Percentiles rank a stretch among this genome's conserved stretches.
phyloP scores from a whole-genome alignment of 2,329 filamentous ascomycete genomes.

The Cladobotryum protrusum region DNA sequence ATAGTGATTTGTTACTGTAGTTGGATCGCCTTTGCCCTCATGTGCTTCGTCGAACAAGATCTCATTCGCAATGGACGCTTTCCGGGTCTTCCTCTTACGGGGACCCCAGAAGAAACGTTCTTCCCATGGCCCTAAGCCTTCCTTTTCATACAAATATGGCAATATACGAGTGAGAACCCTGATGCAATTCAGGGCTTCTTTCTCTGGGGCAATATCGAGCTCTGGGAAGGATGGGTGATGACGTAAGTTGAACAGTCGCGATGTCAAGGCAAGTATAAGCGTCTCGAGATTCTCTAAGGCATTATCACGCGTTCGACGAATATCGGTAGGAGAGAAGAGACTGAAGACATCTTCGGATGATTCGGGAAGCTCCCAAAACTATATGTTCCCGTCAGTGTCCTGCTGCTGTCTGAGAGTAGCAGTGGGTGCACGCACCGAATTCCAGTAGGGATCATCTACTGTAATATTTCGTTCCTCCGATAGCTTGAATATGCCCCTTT shows the following conservation, averaged over 20 bases:
- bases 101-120: constrained; percentile 87
- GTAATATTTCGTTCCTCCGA: constrained; percentile 87
- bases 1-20: constrained; percentile 54
- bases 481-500: constrained; percentile 93
- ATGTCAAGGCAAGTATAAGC: constrained; percentile 75
- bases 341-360: constrained; percentile 95
- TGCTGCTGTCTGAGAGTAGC: not conserved
- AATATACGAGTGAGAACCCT: constrained; percentile 82
- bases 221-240: constrained; percentile 90
- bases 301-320: constrained; percentile 79
- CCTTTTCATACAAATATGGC: constrained; percentile 87
- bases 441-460: constrained; percentile 87
- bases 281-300: constrained; percentile 87
- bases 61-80: constrained; percentile 60
- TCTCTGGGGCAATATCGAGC: constrained; percentile 73
- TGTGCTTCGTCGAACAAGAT: constrained; percentile 77
- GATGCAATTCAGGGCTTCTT: constrained; percentile 91
- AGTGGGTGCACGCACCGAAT: constrained; percentile 58
- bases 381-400: constrained; percentile 10
- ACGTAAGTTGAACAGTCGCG: constrained; percentile 72
- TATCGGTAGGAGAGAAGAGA: constrained; percentile 82
- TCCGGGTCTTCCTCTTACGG: constrained; percentile 65
- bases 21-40: constrained; percentile 44
- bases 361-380: constrained; percentile 98
- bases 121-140: constrained; percentile 78